A percentile compares a stretch with the other conserved stretches of the same genome.
phyloP scores from a whole-genome alignment of 2,329 filamentous ascomycete genomes.

The Phaeosphaeriaceae sp. region DNA sequence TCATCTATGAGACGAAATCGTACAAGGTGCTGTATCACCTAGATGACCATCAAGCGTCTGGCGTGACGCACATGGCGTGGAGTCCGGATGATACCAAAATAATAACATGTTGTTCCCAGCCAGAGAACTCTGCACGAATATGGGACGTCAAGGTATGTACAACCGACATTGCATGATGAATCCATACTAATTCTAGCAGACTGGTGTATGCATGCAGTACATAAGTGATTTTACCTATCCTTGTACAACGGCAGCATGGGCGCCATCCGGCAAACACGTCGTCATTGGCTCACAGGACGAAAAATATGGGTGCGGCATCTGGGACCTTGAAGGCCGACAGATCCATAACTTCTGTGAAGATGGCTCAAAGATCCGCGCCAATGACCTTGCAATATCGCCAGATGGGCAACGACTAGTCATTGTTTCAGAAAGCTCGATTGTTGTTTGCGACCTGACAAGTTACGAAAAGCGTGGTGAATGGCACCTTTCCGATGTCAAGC shows the following conservation, averaged over 20 bases:
- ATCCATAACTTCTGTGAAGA: conserved; percentile 69
- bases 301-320: conserved; percentile 52
- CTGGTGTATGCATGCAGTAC: conserved; percentile 60
- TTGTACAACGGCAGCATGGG: conserved; percentile 90
- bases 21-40: conserved; percentile 71
- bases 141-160: conserved; percentile 64
- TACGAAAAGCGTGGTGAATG: conserved; percentile 78
- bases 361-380: conserved; percentile 68
- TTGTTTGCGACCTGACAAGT: conserved; percentile 82
- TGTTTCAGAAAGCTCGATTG: conserved; percentile 73
- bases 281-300: conserved; percentile 65
- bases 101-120: conserved; percentile 76
- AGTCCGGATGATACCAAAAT: conserved; percentile 89
- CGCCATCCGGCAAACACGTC: conserved; percentile 76
- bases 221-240: conserved; percentile 79
- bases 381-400: conserved; percentile 82
- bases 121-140: conserved; percentile 71
- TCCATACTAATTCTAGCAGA: conserved; percentile 25
- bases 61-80: conserved; percentile 84
- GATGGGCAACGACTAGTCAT: conserved; percentile 82
- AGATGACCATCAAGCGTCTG: conserved; percentile 68
- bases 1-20: conserved; percentile 79
- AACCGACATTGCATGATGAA: background rate
- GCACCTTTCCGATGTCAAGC: conserved; percentile 68
- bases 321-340: conserved; percentile 68